Evolutionary conservation across 139 green algal species (phyloP), one percentile per base, ranked within the genome.

Genomic region (Coccomyxa sp.): DNA sequence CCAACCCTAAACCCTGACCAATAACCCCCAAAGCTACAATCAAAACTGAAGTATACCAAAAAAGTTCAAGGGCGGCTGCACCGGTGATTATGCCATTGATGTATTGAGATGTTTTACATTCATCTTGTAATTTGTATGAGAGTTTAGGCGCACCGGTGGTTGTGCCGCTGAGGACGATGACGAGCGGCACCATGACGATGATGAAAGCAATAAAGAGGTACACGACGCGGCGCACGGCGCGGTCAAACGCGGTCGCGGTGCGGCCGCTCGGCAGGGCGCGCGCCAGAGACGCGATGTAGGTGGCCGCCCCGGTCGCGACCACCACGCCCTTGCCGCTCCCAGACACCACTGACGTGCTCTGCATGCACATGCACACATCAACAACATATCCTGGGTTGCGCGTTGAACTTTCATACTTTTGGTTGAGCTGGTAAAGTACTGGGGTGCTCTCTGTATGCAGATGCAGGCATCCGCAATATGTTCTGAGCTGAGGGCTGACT

Each of bases 131-230:
- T n/a, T n/a, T n/a, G n/a, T n/a, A n/a, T n/a, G n/a, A n/a, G n/a
- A 51, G 38, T 51, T 23, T 15, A 0, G 30, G 3, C 82, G 0
- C 76, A 85, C 82, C 82, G 77, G 83, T 86, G 32, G 77, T 80
- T 18, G 58, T 13, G 13, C 77, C 83, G n/a, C 28, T 76, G n/a
- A 30, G n/a, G 3, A 28, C 27, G 21, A 86, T 76, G n/a, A 86
- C 83, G 66, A 86, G 30, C 18, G 83, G 83, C 23, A 86, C 83
- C 79, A 86, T 84, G 18, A 80, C 77, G 9, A 58, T 78, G 67
- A 86, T 86, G 79, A 86, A 84, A 28, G 67, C 79, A 28, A 86
- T 84, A 28, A 86, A 63, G 18, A 86, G 79, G 58, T 67, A 84
- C 79, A 63, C 71, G 28, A 86, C 71, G 14, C 79, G 67, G 30